Base-by-base conservation (phyloP, 1,284 basidiomycete genomes). In the Vanrija humicola region DNA sequence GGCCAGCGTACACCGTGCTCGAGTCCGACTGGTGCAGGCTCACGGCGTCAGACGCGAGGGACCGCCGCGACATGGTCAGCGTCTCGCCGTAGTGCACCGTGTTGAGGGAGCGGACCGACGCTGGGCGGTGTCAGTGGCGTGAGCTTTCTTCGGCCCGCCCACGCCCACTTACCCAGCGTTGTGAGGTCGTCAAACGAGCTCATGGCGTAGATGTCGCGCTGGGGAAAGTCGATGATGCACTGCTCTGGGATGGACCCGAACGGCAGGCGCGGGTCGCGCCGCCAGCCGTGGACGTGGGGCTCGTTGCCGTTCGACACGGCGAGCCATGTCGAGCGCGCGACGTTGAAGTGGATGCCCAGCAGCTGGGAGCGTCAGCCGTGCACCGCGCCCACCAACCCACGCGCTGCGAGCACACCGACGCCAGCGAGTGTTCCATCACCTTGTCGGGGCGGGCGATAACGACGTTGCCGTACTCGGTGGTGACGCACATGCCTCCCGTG, bases 381-480 rank as follows among this genome's bases (percentile, higher is more conserved):
- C 6, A 23, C 21, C 21, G 21, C 21, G 21, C 21, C 2, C 21
- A 23, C 29, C 10, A 29, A 58, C 67, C 53, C 39, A 69, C 70
- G 6, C 48, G 42, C 38, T 66, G 61, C 8, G 64, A 60, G 45
- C 71, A 73, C 8, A 70, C 58, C 2, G 53, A 51, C 15, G 53
- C 50, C 15, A 68, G 50, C 6, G 56, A 55, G 29, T 58, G 46
- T 5, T 6, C 64, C 65, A 23, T 61, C 56, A 10, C 34, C 34
- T 14, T 8, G 18, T 19, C 47, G 6, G n/a, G 5, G 26, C 26
- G 21, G 18, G 38, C 44, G 19, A 67, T 42, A 42, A 69, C 61
- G 25, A 74, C 52, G 53, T 68, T 67, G 9, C 72, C 72, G 43
- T 67, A 65, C 56, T 71, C 72, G 0, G 72, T 74, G 1, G 68